Evolutionary conservation across 2,329 filamentous ascomycete genomes (phyloP).

Genomic region (Cladophialophora yegresii): DNA sequence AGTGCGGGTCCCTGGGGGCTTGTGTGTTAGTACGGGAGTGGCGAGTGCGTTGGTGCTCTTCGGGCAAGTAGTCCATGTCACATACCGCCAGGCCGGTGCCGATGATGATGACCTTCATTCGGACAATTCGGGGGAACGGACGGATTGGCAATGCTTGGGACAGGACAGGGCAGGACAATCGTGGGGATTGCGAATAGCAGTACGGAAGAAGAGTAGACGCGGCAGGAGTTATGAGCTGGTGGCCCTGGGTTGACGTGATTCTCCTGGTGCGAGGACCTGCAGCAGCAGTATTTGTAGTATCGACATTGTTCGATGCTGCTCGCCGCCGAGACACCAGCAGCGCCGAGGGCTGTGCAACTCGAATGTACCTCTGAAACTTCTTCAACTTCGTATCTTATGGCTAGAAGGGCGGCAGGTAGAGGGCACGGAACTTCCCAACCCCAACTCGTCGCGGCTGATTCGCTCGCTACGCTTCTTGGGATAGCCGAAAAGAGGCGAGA

Average conservation of each 20-base stretch:
- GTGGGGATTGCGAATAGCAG: neutral
- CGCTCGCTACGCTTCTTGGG: neutral
- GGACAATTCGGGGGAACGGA: too few relatives aligned
- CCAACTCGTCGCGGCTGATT: neutral
- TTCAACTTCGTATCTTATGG: neutral
- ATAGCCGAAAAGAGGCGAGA: conserved; percentile 2
- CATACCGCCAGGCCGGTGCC: conserved; percentile 18
- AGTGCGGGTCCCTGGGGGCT: conserved; percentile 47
- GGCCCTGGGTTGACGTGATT: neutral
- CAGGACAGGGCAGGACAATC: neutral
- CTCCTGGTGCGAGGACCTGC: neutral
- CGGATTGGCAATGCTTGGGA: neutral
- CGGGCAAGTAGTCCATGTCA: too few relatives aligned
- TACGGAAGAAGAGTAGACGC: neutral
- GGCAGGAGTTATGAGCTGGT: neutral
- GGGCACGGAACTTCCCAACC: neutral
- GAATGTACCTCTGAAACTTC: neutral
- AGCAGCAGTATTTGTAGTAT: neutral
- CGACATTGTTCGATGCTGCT: neutral
- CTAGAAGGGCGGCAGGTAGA: neutral
- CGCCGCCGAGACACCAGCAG: neutral
- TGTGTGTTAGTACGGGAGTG: neutral
- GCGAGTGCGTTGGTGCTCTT: neutral
- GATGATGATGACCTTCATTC: conserved; percentile 27
- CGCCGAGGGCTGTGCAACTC: neutral